Conservation (phyloP, 2,329 filamentous ascomycete species). For the Stagonosporopsis tanaceti region DNA sequence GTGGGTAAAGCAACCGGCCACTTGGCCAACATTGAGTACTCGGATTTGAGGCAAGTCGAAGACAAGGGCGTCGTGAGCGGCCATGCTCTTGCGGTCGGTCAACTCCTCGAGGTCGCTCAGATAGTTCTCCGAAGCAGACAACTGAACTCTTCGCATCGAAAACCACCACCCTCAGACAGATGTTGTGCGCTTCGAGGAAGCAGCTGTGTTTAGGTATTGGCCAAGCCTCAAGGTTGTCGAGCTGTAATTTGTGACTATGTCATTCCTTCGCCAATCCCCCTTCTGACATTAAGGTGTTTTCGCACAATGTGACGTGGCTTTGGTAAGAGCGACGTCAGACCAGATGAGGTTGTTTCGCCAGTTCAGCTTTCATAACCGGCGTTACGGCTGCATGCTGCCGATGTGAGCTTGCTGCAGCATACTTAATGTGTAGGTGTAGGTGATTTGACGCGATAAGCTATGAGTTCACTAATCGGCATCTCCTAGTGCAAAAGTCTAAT, state of each 20-base stretch:
- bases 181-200: neutral
- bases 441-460: neutral
- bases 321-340: too few species aligned
- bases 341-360: neutral
- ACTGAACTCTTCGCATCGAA: neutral
- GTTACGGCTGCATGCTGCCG: neutral
- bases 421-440: neutral
- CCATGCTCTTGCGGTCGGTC: neutral
- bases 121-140: constrained; percentile 1
- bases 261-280: neutral
- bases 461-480: neutral
- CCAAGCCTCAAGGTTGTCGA: neutral
- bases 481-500: neutral
- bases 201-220: neutral
- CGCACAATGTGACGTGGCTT: neutral
- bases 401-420: neutral
- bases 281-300: neutral
- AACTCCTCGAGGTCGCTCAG: neutral
- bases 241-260: neutral
- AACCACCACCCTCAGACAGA: neutral
- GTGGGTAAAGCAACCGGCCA: neutral
- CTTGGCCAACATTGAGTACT: neutral
- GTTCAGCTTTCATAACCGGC: neutral
- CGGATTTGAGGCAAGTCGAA: neutral
- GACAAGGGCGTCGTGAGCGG: neutral